These are phyloP conservation scores for Malus sylvestris DNA, from an alignment of 306 rosid genomes.

Conservation along the genomic window DNA sequence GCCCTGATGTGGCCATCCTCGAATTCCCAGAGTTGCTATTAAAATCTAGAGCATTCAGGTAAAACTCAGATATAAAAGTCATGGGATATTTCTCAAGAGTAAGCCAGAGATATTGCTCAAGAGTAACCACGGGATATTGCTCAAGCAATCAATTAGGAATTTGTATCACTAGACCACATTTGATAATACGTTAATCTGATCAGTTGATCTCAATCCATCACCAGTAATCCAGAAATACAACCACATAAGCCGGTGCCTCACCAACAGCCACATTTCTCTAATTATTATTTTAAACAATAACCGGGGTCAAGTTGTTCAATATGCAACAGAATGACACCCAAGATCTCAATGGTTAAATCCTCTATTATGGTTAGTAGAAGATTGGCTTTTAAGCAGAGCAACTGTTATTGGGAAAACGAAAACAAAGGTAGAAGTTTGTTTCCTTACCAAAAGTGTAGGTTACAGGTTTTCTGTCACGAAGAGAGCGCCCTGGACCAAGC, in stretches of 20 bases:
- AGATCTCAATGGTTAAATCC: not conserved
- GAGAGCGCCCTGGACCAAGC: slow-evolving; percentile 92
- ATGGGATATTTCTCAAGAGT: not conserved
- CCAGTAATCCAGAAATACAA: not conserved
- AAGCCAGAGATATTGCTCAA: not conserved
- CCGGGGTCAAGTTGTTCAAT: not conserved
- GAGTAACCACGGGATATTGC: not conserved
- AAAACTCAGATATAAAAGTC: not conserved
- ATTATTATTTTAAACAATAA: not conserved
- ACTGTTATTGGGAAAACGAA: not conserved
- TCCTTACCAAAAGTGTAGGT: slow-evolving; percentile 94
- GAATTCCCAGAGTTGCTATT: not conserved
- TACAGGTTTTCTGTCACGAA: slow-evolving; percentile 95
- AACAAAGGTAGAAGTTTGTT: not conserved
- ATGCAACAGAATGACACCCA: not conserved
- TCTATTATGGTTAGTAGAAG: not conserved
- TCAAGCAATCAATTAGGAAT: not conserved
- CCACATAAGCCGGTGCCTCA: not conserved
- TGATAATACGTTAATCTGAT: not conserved
- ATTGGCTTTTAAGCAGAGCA: not conserved
- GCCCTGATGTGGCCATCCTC: not conserved
- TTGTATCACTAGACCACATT: not conserved
- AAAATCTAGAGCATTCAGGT: not conserved
- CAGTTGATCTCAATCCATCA: not conserved
- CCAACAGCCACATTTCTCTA: not conserved